phyloP scores from a whole-genome alignment of 75 land plant genomes.

The Sequoiadendron giganteum region DNA sequence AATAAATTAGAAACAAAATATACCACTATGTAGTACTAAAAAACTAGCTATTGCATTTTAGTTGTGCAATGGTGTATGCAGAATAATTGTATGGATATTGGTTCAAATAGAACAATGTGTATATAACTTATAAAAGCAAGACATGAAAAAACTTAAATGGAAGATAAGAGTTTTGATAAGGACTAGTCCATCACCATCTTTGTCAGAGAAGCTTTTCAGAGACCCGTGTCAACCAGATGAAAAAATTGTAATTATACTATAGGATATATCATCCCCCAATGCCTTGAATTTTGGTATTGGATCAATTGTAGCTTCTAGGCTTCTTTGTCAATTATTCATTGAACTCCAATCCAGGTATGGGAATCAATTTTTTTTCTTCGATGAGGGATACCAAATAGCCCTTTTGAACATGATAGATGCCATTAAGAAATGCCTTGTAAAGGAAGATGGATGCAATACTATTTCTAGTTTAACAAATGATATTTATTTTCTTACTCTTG shows the following conservation, averaged over 20 bases:
- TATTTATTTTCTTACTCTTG: constrained; percentile 24
- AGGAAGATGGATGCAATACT: constrained; percentile 19
- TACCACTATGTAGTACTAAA: no score
- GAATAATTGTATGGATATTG: no score
- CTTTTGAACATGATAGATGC: constrained; percentile 12
- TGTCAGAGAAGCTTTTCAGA: constrained; percentile 10
- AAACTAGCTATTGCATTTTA: no score
- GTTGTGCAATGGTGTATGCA: no score
- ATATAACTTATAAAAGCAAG: no score
- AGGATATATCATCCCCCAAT: constrained; percentile 21
- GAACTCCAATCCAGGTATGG: constrained; percentile 27
- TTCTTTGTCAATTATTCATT: constrained; percentile 24
- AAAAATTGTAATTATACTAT: constrained; percentile 13
- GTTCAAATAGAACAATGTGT: no score
- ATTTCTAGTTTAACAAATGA: constrained; percentile 27
- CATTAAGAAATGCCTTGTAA: constrained; percentile 15
- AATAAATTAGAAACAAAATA: no score
- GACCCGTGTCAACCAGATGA: constrained; percentile 23
- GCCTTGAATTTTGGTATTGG: constrained; percentile 22
- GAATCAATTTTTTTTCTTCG: constrained; percentile 22
- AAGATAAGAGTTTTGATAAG: constrained; percentile 14
- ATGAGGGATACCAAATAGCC: constrained; percentile 19
- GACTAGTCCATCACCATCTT: neutral
- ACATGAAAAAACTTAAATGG: no score
- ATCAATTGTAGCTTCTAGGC: neutral